Percentiles rank a stretch among this genome's conserved stretches.
phyloP scores from a whole-genome alignment of 345 rosid species.

The Citrus unshiu region DNA sequence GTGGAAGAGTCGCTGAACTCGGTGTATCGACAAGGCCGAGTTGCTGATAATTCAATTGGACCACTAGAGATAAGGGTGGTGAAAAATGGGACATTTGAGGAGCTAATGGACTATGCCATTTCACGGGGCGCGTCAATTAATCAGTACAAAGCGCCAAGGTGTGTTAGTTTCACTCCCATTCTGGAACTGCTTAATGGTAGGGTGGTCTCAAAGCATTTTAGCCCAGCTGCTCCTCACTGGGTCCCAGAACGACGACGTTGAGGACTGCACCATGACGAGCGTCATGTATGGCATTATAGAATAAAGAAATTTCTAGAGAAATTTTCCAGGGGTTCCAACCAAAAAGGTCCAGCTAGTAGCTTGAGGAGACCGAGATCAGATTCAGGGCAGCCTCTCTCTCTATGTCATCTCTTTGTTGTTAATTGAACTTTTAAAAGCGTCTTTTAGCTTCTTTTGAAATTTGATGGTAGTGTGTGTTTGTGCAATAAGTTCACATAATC shows the following conservation, averaged over 20 bases:
- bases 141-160: constrained; percentile 84
- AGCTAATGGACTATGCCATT: constrained; percentile 89
- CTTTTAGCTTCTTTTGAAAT: constrained; percentile 11
- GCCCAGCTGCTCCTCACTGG: constrained; percentile 77
- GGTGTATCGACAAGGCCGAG: constrained; percentile 85
- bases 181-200: constrained; percentile 72
- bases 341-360: neutral
- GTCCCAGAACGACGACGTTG: constrained; percentile 45
- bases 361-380: no score
- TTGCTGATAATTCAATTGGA: constrained; percentile 77
- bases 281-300: neutral
- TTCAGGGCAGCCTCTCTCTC: neutral
- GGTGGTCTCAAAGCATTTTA: constrained; percentile 67
- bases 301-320: neutral
- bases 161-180: constrained; percentile 76
- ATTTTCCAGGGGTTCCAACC: neutral
- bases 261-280: neutral
- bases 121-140: constrained; percentile 90
- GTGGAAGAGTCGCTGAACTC: constrained; percentile 82
- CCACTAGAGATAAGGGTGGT: constrained; percentile 87
- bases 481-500: constrained; percentile 26
- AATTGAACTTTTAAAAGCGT: constrained; percentile 21
- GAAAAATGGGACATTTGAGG: constrained; percentile 78
- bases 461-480: constrained; percentile 4
- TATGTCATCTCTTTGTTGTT: neutral